Conservation (phyloP, 2,329 filamentous ascomycete species). For the Penicillium sp. region DNA sequence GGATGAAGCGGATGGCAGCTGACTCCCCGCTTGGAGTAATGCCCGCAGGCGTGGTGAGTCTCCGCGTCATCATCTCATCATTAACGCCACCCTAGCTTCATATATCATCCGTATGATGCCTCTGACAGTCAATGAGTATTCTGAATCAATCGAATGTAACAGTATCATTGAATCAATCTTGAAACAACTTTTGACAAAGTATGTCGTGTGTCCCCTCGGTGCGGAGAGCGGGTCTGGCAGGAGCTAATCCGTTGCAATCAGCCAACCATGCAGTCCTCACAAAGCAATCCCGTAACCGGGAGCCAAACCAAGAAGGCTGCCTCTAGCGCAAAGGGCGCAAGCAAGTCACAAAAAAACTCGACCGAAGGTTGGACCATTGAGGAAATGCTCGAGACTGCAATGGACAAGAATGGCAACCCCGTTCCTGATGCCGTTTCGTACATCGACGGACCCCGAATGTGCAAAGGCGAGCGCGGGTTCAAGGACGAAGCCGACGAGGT, state of each 20-base stretch:
- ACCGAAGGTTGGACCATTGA: constrained; percentile 31
- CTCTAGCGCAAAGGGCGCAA: constrained; percentile 15
- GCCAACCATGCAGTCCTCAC: constrained; percentile 34
- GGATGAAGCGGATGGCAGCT: neutral
- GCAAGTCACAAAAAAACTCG: constrained; percentile 15
- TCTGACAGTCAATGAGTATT: neutral
- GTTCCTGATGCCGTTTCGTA: constrained; percentile 34
- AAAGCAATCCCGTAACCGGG: constrained; percentile 30
- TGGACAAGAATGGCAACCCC: constrained; percentile 39
- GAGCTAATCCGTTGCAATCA: neutral
- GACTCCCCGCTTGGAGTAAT: neutral
- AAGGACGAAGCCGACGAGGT: constrained; percentile 36
- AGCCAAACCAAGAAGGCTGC: constrained; percentile 14
- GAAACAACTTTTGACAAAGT: neutral
- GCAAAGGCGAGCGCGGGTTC: constrained; percentile 18
- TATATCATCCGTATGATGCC: constrained; percentile 5
- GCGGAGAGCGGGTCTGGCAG: neutral
- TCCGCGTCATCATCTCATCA: constrained; percentile 39
- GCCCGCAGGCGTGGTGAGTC: constrained; percentile 20
- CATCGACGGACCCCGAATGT: constrained; percentile 30
- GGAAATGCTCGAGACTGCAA: constrained; percentile 35
- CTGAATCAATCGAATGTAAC: neutral
- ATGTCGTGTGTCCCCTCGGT: neutral
- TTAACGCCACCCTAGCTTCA: constrained; percentile 29
- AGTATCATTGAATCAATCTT: neutral